Evolutionary conservation across 495 filamentous ascomycete species (phyloP).

Genomic region (Parmelia sp.): DNA sequence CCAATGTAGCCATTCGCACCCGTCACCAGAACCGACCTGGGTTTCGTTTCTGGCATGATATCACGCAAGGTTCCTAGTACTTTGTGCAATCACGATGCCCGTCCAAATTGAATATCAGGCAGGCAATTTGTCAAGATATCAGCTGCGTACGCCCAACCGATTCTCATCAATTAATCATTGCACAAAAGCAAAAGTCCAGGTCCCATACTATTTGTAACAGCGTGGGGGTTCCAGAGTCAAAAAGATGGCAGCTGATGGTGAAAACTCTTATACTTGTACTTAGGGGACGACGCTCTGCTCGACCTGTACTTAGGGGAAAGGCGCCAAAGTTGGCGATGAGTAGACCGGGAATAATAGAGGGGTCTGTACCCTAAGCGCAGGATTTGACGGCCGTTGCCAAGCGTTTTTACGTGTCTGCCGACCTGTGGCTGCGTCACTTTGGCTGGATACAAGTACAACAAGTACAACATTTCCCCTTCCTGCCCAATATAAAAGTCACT

Average conservation of each 20-base stretch:
- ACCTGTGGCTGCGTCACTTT: conserved; percentile 5
- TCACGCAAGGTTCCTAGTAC: background rate
- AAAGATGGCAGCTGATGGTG: conserved; percentile 8
- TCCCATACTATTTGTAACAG: background rate
- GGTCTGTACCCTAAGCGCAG: conserved; percentile 20
- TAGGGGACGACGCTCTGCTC: conserved; percentile 3
- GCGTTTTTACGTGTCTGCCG: conserved; percentile 11
- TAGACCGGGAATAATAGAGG: background rate
- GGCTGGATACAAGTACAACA: background rate
- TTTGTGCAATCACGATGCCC: background rate
- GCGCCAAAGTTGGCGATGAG: background rate
- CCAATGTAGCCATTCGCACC: conserved; percentile 42
- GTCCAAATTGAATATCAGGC: background rate
- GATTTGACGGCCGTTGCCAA: conserved; percentile 11
- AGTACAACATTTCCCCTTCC: too few relatives aligned
- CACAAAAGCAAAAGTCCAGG: background rate
- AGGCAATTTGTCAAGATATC: background rate
- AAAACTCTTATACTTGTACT: conserved; percentile 19
- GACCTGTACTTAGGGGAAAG: conserved; percentile 18
- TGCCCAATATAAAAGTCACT: conserved; percentile 5
- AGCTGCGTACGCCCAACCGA: background rate
- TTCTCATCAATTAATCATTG: background rate
- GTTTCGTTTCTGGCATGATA: conserved; percentile 5
- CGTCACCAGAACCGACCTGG: conserved; percentile 32
- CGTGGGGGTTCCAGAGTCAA: background rate